Base-by-base conservation (phyloP, 176 grass and related monocot genomes). In the Aegilops sharonensis region DNA sequence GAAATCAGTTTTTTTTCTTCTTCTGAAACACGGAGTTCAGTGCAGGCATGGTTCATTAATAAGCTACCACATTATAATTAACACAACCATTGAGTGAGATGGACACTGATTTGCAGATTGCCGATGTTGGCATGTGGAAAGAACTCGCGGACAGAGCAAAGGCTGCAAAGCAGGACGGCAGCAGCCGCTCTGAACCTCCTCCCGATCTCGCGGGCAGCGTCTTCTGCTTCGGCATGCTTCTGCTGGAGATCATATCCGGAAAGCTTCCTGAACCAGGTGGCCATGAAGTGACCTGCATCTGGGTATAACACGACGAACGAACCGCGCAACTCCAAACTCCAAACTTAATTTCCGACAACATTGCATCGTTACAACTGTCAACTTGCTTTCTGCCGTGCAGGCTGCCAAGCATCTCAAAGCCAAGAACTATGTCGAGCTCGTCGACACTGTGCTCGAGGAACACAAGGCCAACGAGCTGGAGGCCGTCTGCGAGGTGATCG, bases 211-310 rank as follows among this genome's bases (percentile, higher is more conserved):
- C 64, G 6, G 84, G 54, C 77, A 98, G 92, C 30, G 64, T 95
- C 67, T 95, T 95, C 78, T 84, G 70, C 78, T 98, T 98, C 1
- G 96, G 91, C 50, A 6, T 40, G 8, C 86, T 98, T 69, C 42
- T 94, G 87, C 89, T 95, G 6, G 96, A 98, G 90, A 89, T 92
- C 78, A 86, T 98, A 84, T 94, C 93, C 0, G 93, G 91, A 57
- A 95, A 90, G 84, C 81, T 84, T 83, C 84, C 93, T 76, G 72
- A 95, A 42, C 21, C 78, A 14, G 70, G 92, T 23, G 86, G 95
- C 48, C 90, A 81, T 15, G 60, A 83, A 71, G 84, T 82, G 57
- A 48, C 94, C 24, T 83, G 92, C 81, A 94, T 57, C 52, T 95
- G 90, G 96, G 96, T 98, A 91, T 37, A 27, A 45, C 25, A 54